Percentiles rank a stretch among this genome's conserved stretches.
These are phyloP conservation scores for Cutaneotrichosporon spelunceum DNA, from an alignment of 1,284 basidiomycete genomes.

Conservation along the genomic window DNA sequence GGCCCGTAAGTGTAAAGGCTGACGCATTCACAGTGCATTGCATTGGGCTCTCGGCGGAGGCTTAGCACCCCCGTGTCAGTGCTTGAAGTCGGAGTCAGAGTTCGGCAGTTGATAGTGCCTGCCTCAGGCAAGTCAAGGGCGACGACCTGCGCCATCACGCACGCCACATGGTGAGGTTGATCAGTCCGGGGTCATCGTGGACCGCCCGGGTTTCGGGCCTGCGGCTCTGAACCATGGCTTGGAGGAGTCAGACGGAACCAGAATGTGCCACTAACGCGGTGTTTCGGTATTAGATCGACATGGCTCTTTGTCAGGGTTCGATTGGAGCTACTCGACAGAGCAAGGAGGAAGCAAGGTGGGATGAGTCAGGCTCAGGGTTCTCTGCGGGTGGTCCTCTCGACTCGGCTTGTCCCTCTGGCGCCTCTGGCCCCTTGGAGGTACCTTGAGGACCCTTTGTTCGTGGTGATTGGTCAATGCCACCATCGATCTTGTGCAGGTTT, in stretches of 20 bases:
- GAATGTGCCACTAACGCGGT: neutral
- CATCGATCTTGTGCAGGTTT: neutral
- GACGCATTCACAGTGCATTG: constrained; percentile 26
- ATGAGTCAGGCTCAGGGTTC: neutral
- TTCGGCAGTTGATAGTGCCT: constrained; percentile 8
- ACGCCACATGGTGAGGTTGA: neutral
- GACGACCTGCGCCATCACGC: no score
- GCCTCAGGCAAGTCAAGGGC: neutral
- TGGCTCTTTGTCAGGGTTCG: neutral
- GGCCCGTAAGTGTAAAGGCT: constrained; percentile 6
- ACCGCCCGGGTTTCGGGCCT: neutral
- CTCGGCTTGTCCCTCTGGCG: no score
- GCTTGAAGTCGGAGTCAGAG: neutral
- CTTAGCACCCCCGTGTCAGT: neutral
- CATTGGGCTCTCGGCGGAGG: constrained; percentile 11
- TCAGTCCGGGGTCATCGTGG: neutral
- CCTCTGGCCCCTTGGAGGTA: no score
- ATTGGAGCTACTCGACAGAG: neutral
- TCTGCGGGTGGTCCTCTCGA: no score
- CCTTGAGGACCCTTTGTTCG: no score
- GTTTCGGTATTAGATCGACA: neutral
- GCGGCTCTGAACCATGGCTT: neutral
- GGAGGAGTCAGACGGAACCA: neutral
- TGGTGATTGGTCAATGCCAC: neutral
- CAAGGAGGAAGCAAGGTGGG: neutral